These are phyloP conservation scores for Solanum corneliomulleri DNA, from an alignment of 257 asterid species.

Conservation along the genomic window DNA sequence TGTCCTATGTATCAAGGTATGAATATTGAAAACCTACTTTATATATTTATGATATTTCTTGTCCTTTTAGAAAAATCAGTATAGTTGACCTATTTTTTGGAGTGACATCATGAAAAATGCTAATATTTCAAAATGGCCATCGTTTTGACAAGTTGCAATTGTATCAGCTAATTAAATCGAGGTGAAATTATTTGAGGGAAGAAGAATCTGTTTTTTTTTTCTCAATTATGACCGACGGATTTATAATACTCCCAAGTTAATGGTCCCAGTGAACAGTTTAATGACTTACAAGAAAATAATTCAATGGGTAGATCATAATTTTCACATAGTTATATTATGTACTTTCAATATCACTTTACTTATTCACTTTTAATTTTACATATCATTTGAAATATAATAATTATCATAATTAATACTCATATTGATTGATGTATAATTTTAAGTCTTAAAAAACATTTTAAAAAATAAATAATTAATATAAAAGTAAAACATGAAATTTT, in stretches of 20 bases:
- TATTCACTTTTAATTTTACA: rapidly evolving
- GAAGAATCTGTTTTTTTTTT: not conserved
- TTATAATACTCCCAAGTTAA: not conserved
- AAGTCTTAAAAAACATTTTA: not conserved
- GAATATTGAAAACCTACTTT: not conserved
- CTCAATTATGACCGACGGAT: not conserved
- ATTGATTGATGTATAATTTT: too few species aligned
- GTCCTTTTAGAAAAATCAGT: not conserved
- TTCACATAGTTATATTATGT: too few species aligned
- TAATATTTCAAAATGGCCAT: not conserved
- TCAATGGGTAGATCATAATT: not conserved
- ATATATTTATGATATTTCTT: not conserved
- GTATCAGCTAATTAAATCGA: not conserved
- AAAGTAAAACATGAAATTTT: not conserved
- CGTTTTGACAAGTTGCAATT: not conserved
- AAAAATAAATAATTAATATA: not conserved
- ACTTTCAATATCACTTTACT: too few species aligned
- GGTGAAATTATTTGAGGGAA: not conserved
- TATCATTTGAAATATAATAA: too few species aligned
- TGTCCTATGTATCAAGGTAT: not conserved
- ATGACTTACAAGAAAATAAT: not conserved
- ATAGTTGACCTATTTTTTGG: not conserved
- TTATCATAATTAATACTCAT: too few species aligned
- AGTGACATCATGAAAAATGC: not conserved
- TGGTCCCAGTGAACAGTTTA: not conserved